Evolutionary conservation across 2,329 filamentous ascomycete genomes (phyloP).

Genomic region (Annulohypoxylon truncatum): DNA sequence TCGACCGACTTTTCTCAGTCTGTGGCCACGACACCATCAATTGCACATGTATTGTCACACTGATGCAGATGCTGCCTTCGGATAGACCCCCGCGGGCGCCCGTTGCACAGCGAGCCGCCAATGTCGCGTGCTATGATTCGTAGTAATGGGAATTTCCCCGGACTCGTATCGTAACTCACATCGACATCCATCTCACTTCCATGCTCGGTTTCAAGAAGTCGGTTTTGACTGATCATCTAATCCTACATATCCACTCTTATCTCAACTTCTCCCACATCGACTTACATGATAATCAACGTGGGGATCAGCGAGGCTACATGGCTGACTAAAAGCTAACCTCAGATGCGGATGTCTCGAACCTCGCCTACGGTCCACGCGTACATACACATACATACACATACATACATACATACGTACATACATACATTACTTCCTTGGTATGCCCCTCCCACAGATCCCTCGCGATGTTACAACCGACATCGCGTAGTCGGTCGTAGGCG

Average conservation of each 20-base stretch:
- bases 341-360: constrained; percentile 16
- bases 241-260: constrained; percentile 30
- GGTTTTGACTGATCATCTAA: constrained; percentile 30
- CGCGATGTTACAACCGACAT: constrained; percentile 28
- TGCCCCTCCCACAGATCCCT: constrained; percentile 23
- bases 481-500: constrained; percentile 11
- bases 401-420: not conserved
- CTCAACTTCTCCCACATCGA: constrained; percentile 27
- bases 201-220: constrained; percentile 36
- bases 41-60: constrained; percentile 32
- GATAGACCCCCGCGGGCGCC: constrained; percentile 36
- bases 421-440: not conserved
- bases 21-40: constrained; percentile 27
- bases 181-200: constrained; percentile 29
- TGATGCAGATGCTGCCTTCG: constrained; percentile 34
- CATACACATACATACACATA: not conserved
- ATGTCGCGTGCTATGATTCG: constrained; percentile 39
- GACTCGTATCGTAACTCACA: constrained; percentile 38
- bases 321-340: constrained; percentile 36
- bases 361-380: constrained; percentile 21
- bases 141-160: constrained; percentile 37
- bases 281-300: constrained; percentile 36
- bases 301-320: constrained; percentile 31
- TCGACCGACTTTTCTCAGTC: constrained; percentile 19
- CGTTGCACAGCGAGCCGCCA: constrained; percentile 37